Conservation (phyloP, 148 eudicot genomes). For the Tetragonia tetragonoides region DNA sequence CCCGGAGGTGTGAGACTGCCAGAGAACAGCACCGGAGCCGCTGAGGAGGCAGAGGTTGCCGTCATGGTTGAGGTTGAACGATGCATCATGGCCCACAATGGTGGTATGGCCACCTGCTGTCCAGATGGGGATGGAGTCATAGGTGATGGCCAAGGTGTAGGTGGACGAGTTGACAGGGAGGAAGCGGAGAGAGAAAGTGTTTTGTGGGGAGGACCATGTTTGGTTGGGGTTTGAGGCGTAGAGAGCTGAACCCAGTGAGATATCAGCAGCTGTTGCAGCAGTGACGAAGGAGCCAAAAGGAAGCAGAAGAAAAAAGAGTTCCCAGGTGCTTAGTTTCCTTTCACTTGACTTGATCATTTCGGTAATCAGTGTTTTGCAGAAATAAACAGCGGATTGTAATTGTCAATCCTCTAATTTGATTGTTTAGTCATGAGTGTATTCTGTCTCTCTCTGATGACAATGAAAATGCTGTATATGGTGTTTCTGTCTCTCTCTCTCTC, state of each 20-base stretch:
- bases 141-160: conserved; percentile 48
- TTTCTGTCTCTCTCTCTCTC: too few species aligned
- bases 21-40: conserved; percentile 37
- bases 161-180: conserved; percentile 31
- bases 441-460: too few species aligned
- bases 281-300: conserved; percentile 1
- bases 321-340: too few species aligned
- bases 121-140: conserved; percentile 57
- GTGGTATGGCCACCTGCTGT: conserved; percentile 18
- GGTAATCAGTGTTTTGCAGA: neutral
- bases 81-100: conserved; percentile 30
- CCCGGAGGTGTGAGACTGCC: conserved; percentile 59
- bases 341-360: too few species aligned
- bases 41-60: conserved; percentile 52
- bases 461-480: too few species aligned
- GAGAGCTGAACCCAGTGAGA: conserved; percentile 40
- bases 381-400: too few species aligned
- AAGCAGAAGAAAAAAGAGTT: neutral
- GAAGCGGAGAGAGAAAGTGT: conserved; percentile 54
- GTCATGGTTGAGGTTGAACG: conserved; percentile 34
- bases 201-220: conserved; percentile 17
- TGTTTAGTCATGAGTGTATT: too few species aligned
- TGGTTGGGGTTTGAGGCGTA: conserved; percentile 40
- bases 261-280: conserved; percentile 30
- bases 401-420: too few species aligned